These are phyloP conservation scores for Bauhinia variegata DNA, from an alignment of 306 rosid genomes.

Conservation along the genomic window DNA sequence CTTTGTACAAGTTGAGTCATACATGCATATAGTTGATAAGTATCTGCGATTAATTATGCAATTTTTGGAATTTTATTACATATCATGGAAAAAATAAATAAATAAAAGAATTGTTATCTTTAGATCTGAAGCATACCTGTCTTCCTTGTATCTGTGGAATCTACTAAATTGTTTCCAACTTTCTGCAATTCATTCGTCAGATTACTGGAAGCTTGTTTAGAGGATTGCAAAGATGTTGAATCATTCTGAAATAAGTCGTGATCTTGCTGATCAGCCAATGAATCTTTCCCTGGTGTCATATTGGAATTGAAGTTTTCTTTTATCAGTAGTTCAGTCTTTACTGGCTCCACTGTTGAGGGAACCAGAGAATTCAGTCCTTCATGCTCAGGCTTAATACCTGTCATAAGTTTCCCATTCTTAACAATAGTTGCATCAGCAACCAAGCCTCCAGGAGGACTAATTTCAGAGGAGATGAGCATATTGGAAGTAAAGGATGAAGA, in stretches of 20 bases:
- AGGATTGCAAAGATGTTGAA: conserved; percentile 19
- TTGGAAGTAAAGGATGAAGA: conserved; percentile 30
- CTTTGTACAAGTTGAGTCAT: background rate
- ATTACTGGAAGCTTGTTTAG: background rate
- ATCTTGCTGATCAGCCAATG: conserved; percentile 11
- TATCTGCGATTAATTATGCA: conserved; percentile 18
- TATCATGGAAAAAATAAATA: background rate
- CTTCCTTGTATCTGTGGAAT: conserved; percentile 23
- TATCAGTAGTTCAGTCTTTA: background rate
- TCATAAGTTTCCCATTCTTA: conserved; percentile 1
- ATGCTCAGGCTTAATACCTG: conserved; percentile 21
- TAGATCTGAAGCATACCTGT: conserved; percentile 34
- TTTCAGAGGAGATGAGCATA: conserved; percentile 13
- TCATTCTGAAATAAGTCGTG: conserved; percentile 24
- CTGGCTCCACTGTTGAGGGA: conserved; percentile 23
- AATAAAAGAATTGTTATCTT: conserved; percentile 2
- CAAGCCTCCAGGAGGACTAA: conserved; percentile 19
- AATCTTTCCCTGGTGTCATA: background rate
- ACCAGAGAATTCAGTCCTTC: conserved; percentile 21
- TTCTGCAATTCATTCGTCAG: too few relatives aligned
- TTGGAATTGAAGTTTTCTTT: conserved; percentile 8
- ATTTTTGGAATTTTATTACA: background rate
- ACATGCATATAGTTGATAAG: conserved; percentile 9
- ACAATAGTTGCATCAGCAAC: conserved; percentile 12
- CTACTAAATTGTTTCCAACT: too few relatives aligned